A percentile compares a stretch with the other conserved stretches of the same genome.
Conservation (phyloP, 768 basidiomycete genomes). For the Glaciozyma antarctica region DNA sequence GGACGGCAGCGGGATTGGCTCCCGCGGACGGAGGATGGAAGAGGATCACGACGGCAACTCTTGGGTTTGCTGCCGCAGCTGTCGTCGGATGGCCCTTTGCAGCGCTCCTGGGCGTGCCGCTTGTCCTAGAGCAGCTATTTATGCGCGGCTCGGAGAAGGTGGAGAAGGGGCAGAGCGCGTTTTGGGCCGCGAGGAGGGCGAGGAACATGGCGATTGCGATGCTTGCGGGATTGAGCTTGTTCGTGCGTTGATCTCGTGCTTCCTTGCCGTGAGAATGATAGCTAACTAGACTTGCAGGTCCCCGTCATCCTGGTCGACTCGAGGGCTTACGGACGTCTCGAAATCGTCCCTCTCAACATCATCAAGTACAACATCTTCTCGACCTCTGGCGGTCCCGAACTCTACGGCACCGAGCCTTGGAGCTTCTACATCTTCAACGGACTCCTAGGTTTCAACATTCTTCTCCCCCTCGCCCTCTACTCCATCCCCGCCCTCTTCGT, state of each 20-base stretch:
- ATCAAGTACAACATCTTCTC: conserved; percentile 87
- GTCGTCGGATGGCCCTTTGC: conserved; percentile 96
- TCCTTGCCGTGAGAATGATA: background rate
- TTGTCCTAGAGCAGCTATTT: conserved; percentile 72
- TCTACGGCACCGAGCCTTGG: conserved; percentile 87
- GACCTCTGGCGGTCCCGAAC: conserved; percentile 59
- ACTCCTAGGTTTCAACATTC: conserved; percentile 84
- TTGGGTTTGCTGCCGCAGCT: conserved; percentile 64
- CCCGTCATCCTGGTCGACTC: conserved; percentile 78
- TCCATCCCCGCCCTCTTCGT: conserved; percentile 68
- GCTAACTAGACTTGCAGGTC: conserved; percentile 46
- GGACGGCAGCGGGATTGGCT: conserved; percentile 52
- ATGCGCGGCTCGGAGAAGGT: conserved; percentile 17
- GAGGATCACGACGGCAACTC: conserved; percentile 55
- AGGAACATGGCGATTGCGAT: conserved; percentile 14
- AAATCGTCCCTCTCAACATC: conserved; percentile 86
- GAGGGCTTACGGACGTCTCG: conserved; percentile 67
- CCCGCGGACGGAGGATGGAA: conserved; percentile 37
- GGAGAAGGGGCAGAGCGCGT: conserved; percentile 43
- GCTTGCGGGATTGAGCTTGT: conserved; percentile 6
- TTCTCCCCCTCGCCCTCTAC: conserved; percentile 66
- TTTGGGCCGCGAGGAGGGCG: conserved; percentile 38
- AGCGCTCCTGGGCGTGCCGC: conserved; percentile 76
- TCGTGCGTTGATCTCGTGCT: conserved; percentile 13
- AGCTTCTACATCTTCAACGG: conserved; percentile 81